phyloP scores from a whole-genome alignment of 371 early-diverging fungal species.

The Apophysomyces variabilis region DNA sequence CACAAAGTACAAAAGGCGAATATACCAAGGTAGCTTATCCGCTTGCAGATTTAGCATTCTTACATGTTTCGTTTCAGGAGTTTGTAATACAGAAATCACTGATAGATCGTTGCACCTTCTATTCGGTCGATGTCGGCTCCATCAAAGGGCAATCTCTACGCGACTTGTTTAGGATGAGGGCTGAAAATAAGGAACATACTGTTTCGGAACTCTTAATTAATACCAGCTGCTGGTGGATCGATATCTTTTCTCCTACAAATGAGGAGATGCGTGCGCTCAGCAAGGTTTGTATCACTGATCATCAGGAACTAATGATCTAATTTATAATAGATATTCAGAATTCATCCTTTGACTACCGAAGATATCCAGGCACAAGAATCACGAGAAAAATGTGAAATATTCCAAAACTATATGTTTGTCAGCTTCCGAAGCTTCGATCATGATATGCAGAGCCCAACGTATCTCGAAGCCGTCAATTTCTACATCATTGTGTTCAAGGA shows the following conservation, averaged over 20 bases:
- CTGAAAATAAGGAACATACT: conserved; percentile 1
- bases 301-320: background rate
- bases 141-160: conserved; percentile 54
- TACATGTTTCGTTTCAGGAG: background rate
- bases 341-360: conserved; percentile 91
- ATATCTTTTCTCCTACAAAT: conserved; percentile 80
- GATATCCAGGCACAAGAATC: conserved; percentile 91
- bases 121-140: conserved; percentile 59
- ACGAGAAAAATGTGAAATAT: conserved; percentile 93
- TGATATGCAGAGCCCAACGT: conserved; percentile 70
- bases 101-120: conserved; percentile 61
- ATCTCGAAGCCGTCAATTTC: conserved; percentile 81
- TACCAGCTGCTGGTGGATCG: conserved; percentile 85
- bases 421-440: conserved; percentile 81
- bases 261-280: conserved; percentile 79
- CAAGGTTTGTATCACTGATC: conserved; percentile 40
- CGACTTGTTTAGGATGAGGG: conserved; percentile 35
- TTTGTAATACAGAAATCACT: conserved; percentile 10
- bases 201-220: conserved; percentile 47
- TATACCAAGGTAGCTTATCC: background rate
- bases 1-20: background rate
- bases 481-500: conserved; percentile 82
- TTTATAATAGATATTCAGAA: conserved; percentile 53
- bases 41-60: background rate
- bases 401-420: conserved; percentile 91